A percentile compares a stretch with the other conserved stretches of the same genome.
Conservation (phyloP, 805 yeast genomes). For the Saturnispora galanensis region DNA sequence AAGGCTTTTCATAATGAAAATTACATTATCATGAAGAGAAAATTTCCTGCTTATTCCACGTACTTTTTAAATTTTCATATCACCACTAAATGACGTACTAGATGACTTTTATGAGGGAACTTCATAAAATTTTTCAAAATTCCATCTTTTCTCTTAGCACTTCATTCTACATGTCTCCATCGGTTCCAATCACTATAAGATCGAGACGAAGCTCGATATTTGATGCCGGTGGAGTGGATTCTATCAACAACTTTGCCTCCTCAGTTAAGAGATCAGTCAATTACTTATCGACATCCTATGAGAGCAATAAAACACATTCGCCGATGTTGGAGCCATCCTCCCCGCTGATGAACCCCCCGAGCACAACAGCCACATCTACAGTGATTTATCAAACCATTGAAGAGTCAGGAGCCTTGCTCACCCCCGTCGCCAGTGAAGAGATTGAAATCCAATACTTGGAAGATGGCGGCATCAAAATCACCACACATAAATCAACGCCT, state of each 20-base stretch:
- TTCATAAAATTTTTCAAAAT: neutral
- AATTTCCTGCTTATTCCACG: no score
- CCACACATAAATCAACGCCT: constrained; percentile 43
- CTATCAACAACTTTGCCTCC: constrained; percentile 29
- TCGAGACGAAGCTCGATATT: constrained; percentile 26
- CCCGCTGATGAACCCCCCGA: no score
- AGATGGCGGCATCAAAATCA: constrained; percentile 9
- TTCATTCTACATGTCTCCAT: neutral
- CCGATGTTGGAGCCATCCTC: neutral
- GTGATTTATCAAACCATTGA: neutral
- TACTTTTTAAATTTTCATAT: no score
- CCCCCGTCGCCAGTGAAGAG: constrained; percentile 1
- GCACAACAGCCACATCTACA: no score
- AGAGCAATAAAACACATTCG: constrained; percentile 1
- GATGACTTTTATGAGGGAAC: neutral
- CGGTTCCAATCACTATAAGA: constrained; percentile 5
- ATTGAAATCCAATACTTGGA: neutral
- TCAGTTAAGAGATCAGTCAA: constrained; percentile 26
- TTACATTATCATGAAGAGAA: no score
- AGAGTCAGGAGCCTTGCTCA: neutral
- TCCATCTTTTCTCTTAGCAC: neutral
- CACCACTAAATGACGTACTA: no score
- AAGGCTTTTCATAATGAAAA: no score
- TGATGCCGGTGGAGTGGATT: constrained; percentile 30
- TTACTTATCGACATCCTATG: constrained; percentile 21